These are phyloP conservation scores for Anacardium occidentale DNA, from an alignment of 345 rosid species.

Conservation along the genomic window DNA sequence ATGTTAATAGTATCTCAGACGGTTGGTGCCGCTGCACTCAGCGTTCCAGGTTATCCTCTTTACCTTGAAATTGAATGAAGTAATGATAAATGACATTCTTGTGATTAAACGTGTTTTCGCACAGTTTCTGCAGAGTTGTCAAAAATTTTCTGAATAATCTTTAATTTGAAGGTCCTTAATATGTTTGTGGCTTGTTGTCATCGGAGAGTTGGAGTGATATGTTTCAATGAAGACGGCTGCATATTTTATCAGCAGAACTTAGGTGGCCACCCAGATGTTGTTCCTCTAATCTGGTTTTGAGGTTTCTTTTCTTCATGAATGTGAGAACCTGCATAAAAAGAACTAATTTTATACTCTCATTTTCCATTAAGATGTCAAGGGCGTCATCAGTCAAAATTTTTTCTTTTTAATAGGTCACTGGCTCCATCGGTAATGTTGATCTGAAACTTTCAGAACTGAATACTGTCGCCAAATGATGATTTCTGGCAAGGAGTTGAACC, in stretches of 20 bases:
- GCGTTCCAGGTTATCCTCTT: slow-evolving; percentile 34
- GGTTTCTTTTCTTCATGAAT: neutral
- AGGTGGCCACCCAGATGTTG: neutral
- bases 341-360: neutral
- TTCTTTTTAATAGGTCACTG: slow-evolving; percentile 70
- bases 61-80: slow-evolving; percentile 2
- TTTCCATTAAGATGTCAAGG: neutral
- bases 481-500: slow-evolving; percentile 46
- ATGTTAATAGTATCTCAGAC: slow-evolving; percentile 72
- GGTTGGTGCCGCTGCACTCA: slow-evolving; percentile 68
- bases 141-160: neutral
- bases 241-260: neutral
- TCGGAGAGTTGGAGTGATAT: neutral
- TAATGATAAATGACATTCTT: neutral
- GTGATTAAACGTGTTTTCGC: neutral
- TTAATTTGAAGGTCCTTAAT: neutral
- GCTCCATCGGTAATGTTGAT: slow-evolving; percentile 83
- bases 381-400: slow-evolving; percentile 9
- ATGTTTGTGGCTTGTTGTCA: neutral
- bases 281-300: neutral
- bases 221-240: neutral
- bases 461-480: slow-evolving; percentile 59
- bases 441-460: slow-evolving; percentile 61
- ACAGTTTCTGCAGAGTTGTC: neutral
- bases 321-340: neutral